Conservation (phyloP, 192 early-diverging fungal species). For the Helicostylum pulchrum region DNA sequence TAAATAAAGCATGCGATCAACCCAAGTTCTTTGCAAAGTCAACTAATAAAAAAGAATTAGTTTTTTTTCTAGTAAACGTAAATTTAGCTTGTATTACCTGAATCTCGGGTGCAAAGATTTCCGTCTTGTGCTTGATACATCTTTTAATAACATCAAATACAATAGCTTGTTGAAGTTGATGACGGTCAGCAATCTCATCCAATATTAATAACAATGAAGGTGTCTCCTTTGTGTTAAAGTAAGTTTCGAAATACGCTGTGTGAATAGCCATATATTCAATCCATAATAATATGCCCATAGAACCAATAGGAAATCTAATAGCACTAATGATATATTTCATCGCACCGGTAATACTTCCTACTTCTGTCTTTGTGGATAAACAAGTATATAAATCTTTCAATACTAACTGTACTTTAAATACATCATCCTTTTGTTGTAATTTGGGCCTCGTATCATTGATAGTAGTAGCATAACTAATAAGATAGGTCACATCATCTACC, state of each 20-base stretch:
- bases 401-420: not conserved
- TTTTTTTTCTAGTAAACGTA: too few species aligned
- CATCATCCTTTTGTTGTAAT: conserved; percentile 2
- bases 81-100: conserved; percentile 35
- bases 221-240: conserved; percentile 61
- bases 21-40: conserved; percentile 60
- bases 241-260: conserved; percentile 66
- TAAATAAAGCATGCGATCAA: conserved; percentile 67
- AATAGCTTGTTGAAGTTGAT: conserved; percentile 62
- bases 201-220: conserved; percentile 60
- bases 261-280: conserved; percentile 58
- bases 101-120: conserved; percentile 57
- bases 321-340: conserved; percentile 18
- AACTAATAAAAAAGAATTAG: conserved; percentile 39
- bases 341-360: conserved; percentile 14
- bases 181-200: conserved; percentile 74
- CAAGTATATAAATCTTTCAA: conserved; percentile 2
- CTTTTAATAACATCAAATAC: conserved; percentile 61
- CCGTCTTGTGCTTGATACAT: conserved; percentile 54
- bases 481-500: conserved; percentile 49
- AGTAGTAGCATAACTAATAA: conserved; percentile 49
- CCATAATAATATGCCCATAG: conserved; percentile 62
- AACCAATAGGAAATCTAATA: conserved; percentile 44
- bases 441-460: conserved; percentile 38
- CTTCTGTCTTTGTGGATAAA: conserved; percentile 12